Evolutionary conservation across 78 protist species (phyloP).

Genomic region (Isochrysis galbana): DNA sequence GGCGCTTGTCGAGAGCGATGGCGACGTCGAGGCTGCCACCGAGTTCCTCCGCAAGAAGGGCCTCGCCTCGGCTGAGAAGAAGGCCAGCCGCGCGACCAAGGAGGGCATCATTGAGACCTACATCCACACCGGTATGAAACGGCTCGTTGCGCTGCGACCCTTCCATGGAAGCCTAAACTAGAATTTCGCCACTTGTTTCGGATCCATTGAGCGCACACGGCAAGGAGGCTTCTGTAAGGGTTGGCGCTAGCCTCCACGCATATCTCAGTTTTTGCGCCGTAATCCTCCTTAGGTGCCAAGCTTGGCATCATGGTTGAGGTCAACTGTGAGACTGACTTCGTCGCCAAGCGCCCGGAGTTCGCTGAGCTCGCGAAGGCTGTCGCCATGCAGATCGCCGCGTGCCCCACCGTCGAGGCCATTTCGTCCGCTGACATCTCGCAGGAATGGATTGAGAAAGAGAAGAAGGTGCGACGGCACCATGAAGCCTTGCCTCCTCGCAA

Average conservation of each 20-base stretch:
- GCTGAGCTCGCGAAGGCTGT: conserved; percentile 26
- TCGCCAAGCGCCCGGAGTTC: conserved; percentile 33
- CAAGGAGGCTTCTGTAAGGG: too few species aligned
- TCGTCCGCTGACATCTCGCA: background rate
- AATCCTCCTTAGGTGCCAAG: background rate
- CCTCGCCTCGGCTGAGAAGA: conserved; percentile 37
- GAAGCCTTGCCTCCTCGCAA: too few species aligned
- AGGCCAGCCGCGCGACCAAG: background rate
- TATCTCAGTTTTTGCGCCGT: too few species aligned
- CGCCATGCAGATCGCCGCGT: conserved; percentile 35
- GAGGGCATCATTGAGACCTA: conserved; percentile 24
- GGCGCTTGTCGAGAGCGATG: background rate
- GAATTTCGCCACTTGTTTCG: background rate
- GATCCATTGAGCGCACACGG: too few species aligned
- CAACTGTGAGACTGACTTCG: conserved; percentile 52
- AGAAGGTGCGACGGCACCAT: background rate
- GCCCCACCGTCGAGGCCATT: conserved; percentile 12
- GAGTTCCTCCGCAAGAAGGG: conserved; percentile 39
- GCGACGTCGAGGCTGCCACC: conserved; percentile 14
- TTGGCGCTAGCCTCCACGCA: too few species aligned
- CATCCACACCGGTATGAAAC: background rate
- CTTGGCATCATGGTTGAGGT: background rate
- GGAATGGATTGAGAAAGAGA: background rate
- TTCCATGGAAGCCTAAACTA: background rate
- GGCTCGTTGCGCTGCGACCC: too few species aligned